These are phyloP conservation scores for Hibiscus tridactylites DNA, from an alignment of 345 rosid species.

Conservation along the genomic window DNA sequence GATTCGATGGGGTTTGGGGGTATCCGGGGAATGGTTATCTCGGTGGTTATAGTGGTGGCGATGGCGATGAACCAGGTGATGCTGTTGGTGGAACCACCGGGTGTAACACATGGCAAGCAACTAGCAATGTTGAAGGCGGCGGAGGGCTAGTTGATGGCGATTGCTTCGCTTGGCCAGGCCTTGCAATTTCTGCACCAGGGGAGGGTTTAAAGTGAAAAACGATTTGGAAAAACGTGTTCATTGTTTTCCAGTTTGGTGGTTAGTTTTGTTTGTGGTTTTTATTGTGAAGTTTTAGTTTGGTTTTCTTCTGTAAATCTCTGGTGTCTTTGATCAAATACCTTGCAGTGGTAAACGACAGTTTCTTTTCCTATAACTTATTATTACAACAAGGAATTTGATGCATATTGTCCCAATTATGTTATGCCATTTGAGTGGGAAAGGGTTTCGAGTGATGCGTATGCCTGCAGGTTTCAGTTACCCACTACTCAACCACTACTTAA, in stretches of 20 bases:
- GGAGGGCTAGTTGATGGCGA: conserved; percentile 33
- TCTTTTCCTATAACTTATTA: background rate
- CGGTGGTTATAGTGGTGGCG: conserved; percentile 6
- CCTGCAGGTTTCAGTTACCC: conserved; percentile 8
- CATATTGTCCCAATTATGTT: background rate
- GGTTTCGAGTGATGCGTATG: background rate
- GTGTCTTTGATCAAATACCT: background rate
- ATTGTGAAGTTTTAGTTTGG: background rate
- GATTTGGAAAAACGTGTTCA: background rate
- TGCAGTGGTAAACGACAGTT: conserved; percentile 3
- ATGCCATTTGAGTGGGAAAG: background rate
- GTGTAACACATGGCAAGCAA: conserved; percentile 32
- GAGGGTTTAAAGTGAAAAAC: conserved; percentile 31
- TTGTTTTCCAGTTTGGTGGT: background rate
- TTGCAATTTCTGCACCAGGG: conserved; percentile 40
- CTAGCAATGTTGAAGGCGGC: conserved; percentile 15
- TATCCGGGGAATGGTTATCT: conserved; percentile 23
- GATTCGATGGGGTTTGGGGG: conserved; percentile 33
- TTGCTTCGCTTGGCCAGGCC: conserved; percentile 43
- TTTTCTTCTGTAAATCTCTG: conserved; percentile 16
- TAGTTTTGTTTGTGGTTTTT: background rate
- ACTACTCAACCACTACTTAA: background rate
- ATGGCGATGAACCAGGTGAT: conserved; percentile 2
- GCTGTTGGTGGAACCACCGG: conserved; percentile 8
- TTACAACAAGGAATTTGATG: background rate